Evolutionary conservation across 768 basidiomycete genomes (phyloP), one percentile per base, ranked within the genome.

Genomic region (Postia placenta): DNA sequence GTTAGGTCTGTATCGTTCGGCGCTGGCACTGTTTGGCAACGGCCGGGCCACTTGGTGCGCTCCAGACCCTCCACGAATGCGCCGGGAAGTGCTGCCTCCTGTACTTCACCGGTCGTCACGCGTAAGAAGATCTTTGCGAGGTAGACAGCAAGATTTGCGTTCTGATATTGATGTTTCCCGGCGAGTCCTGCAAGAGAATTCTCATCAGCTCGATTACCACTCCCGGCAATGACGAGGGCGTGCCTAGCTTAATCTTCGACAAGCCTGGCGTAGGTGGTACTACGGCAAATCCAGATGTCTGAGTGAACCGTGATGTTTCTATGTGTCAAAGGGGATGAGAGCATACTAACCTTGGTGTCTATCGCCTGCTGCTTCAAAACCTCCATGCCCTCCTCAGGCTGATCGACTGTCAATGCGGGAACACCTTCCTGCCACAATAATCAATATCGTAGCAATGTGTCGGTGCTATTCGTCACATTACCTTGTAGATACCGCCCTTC

Each of bases 401-500:
- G 96, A 33, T 76, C 64, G 3, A 96, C 87, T 1, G 87, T 85
- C 44, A 94, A 69, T 6, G 96, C 96, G 1, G 92, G 90, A 1
- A 89, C 89, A 15, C 78, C 84, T 70, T 81, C 71, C 87, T 89
- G 53, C 35, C 17, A 35, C 15, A 41, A 35, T 25, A 38, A 11
- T 23, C 19, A 22, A 22, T 43, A 44, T 14, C 4, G 23, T 25
- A 42, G 7, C 12, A 27, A 25, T 42, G 17, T n/a, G 9, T 45
- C 22, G 38, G 37, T 1, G 14, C n/a, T n/a, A n/a, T n/a, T n/a
- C n/a, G n/a, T n/a, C n/a, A n/a, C n/a, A 26, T 24, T 45, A 81
- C 87, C 77, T 99, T 99, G 69, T 86, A 98, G 45, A 99, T 98
- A 1, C 96, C 96, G 24, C 85, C 91, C 65, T 99, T 99, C 61